Conservation (phyloP, 306 rosid genomes). For the Prunus mira region DNA sequence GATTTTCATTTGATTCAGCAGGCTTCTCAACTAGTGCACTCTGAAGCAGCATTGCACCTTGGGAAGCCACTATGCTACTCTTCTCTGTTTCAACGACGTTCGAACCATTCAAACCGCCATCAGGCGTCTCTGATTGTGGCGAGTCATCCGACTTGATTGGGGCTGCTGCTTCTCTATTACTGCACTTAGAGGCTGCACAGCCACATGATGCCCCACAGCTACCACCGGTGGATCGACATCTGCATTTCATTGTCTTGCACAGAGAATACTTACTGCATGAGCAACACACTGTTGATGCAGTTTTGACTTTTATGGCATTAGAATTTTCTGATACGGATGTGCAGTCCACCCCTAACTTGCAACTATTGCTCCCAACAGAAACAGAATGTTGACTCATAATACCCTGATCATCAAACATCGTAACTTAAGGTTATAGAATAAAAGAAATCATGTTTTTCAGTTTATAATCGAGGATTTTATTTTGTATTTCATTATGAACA, state of each 20-base stretch:
- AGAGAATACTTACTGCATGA: slow-evolving; percentile 72
- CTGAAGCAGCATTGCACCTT: slow-evolving; percentile 59
- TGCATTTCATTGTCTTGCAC: slow-evolving; percentile 87
- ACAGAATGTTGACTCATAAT: slow-evolving; percentile 37
- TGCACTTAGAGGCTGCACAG: slow-evolving; percentile 63
- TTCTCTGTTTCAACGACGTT: slow-evolving; percentile 19
- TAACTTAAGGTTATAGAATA: slow-evolving; percentile 10
- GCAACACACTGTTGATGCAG: slow-evolving; percentile 55
- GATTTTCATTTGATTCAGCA: slow-evolving; percentile 29
- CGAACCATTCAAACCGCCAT: slow-evolving; percentile 23
- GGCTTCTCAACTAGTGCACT: slow-evolving; percentile 57
- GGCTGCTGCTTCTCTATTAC: slow-evolving; percentile 52
- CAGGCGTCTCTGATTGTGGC: slow-evolving; percentile 31
- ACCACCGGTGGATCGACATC: slow-evolving; percentile 74
- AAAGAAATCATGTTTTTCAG: background rate
- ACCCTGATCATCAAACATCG: slow-evolving; percentile 40
- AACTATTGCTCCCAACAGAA: slow-evolving; percentile 35
- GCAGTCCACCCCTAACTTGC: slow-evolving; percentile 25
- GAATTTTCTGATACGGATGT: slow-evolving; percentile 40
- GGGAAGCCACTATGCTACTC: slow-evolving; percentile 30
- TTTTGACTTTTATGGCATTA: slow-evolving; percentile 30
- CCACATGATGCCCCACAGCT: slow-evolving; percentile 82
- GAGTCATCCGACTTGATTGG: slow-evolving; percentile 27
- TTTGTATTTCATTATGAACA: background rate
- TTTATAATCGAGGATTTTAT: background rate